Conservation (phyloP, 441 rosid species). For the Corymbia citriodora region DNA sequence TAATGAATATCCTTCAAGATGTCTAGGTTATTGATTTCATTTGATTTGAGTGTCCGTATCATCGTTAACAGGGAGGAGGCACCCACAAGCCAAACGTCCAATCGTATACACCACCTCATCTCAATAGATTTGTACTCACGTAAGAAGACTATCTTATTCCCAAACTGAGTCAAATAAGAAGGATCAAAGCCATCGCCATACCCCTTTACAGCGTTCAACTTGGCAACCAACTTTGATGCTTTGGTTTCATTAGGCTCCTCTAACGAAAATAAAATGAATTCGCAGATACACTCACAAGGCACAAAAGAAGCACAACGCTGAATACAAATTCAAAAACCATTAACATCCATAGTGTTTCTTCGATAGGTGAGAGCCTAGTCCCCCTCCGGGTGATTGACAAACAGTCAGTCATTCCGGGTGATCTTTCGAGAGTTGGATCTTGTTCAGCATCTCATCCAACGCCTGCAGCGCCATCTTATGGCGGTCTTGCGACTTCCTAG, state of each 20-base stretch:
- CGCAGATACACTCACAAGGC: background rate
- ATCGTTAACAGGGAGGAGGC: too few relatives aligned
- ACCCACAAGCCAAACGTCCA: too few relatives aligned
- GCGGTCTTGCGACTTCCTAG: slow-evolving; percentile 29
- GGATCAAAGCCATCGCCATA: too few relatives aligned
- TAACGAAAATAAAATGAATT: background rate
- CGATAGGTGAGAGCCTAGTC: background rate
- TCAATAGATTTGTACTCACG: too few relatives aligned
- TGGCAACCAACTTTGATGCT: background rate
- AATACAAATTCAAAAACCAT: background rate
- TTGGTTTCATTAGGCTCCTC: background rate
- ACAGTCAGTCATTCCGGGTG: slow-evolving; percentile 3
- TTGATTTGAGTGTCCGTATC: too few relatives aligned
- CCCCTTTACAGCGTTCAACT: too few relatives aligned
- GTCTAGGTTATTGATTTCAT: too few relatives aligned
- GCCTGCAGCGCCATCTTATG: slow-evolving; percentile 25
- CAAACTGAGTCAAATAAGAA: too few relatives aligned
- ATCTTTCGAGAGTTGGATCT: slow-evolving; percentile 27
- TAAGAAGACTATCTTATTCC: too few relatives aligned
- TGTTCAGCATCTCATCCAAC: slow-evolving; percentile 33
- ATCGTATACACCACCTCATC: too few relatives aligned
- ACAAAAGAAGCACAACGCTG: background rate
- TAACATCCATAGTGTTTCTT: background rate
- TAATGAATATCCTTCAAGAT: too few relatives aligned
- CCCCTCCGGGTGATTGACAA: background rate